A percentile compares a stretch with the other conserved stretches of the same genome.
phyloP scores from a whole-genome alignment of 768 basidiomycete species.

The Postia placenta region DNA sequence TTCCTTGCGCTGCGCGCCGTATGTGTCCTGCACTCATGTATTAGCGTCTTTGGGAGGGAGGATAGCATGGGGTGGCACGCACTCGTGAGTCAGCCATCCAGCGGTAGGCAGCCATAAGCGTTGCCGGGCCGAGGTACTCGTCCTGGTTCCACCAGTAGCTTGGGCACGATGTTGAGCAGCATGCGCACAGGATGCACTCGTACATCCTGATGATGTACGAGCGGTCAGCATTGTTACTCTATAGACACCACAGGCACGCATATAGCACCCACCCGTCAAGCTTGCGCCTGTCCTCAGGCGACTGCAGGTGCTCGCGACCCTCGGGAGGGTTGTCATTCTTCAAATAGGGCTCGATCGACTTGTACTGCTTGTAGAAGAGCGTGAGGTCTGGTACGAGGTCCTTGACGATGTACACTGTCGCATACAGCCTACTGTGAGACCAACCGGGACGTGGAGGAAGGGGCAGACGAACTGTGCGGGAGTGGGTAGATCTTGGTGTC shows the following conservation, averaged over 20 bases:
- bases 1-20: conserved; percentile 78
- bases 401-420: conserved; percentile 96
- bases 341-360: conserved; percentile 95
- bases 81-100: conserved; percentile 98
- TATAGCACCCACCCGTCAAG: conserved; percentile 49
- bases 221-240: neutral
- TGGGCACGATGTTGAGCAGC: conserved; percentile 97
- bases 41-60: neutral
- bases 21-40: conserved; percentile 50
- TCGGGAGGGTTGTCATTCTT: conserved; percentile 90
- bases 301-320: conserved; percentile 83
- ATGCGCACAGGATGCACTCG: conserved; percentile 95
- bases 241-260: neutral
- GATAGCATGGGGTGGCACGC: conserved; percentile 22
- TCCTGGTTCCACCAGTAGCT: conserved; percentile 99
- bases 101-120: conserved; percentile 93
- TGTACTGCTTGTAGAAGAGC: conserved; percentile 99
- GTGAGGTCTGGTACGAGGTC: conserved; percentile 93
- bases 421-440: neutral
- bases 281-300: conserved; percentile 87
- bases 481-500: conserved; percentile 93
- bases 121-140: conserved; percentile 95
- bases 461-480: conserved; percentile 94
- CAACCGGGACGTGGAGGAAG: too few relatives aligned
- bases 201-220: conserved; percentile 61